Base-by-base conservation (phyloP, 345 rosid genomes). In the Diplotaxis tenuifolia region DNA sequence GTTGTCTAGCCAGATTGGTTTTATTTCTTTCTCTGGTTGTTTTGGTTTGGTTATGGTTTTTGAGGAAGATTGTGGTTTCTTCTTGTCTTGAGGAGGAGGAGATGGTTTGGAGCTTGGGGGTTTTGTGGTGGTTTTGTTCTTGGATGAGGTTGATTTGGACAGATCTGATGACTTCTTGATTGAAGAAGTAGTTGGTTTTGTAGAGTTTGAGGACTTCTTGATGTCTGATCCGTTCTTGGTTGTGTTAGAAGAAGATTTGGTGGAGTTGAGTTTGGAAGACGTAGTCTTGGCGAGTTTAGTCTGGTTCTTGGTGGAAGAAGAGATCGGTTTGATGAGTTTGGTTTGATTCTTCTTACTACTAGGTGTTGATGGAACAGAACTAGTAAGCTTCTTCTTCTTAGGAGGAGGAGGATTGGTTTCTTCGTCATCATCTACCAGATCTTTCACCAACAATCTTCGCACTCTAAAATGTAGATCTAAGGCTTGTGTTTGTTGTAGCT, bases 1-100 rank as follows among this genome's bases (percentile, higher is more conserved):
- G 32, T 85, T 76, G 14, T 88, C 92, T 1, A 87, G 56, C 96
- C 91, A 87, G 57, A 78, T 79, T 0, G 89, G 84, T 63, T 75
- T 38, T 65, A 73, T 68, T 67, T 77, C 50, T 59, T 75, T 61
- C 25, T 68, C 73, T 9, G 81, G n/a, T 45, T 62, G 69, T 73
- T 65, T 81, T 5, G 74, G 22, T 50, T 63, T 83, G 42, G 82
- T 79, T 45, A 62, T 32, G 6, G 82, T 64, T 57, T 86, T 82
- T 7, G 79, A 22, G 42, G 84, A 29, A 20, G 55, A 34, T 25
- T 22, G 65, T 25, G 67, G 20, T 76, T 80, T 84, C 68, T 80
- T 86, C 68, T 80, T 81, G 45, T 69, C 79, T 27, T 23, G 14
- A 20, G 60, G 75, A 18, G 57, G 77, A 42, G 76, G 23, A 40